These are phyloP conservation scores for Tuber brumale DNA, from an alignment of 495 filamentous ascomycete genomes.

Conservation along the genomic window DNA sequence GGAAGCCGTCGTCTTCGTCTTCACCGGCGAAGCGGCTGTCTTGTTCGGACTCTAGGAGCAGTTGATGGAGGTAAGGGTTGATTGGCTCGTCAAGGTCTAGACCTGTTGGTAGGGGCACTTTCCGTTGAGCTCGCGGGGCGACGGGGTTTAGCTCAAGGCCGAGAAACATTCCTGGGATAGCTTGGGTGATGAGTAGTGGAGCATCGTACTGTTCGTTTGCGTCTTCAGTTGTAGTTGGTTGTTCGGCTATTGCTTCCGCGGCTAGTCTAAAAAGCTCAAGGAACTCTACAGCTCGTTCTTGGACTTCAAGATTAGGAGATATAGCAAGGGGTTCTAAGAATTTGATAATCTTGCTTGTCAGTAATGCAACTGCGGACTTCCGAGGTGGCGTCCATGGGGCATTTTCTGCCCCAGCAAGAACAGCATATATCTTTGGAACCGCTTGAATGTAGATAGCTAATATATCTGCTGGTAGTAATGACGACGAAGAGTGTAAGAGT, in stretches of 20 bases:
- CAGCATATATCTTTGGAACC: constrained; percentile 70
- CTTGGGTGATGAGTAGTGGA: constrained; percentile 75
- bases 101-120: constrained; percentile 70
- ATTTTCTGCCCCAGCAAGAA: constrained; percentile 54
- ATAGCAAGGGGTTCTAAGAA: constrained; percentile 68
- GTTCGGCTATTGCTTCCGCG: constrained; percentile 66
- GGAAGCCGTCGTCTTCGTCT: constrained; percentile 57
- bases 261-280: constrained; percentile 79
- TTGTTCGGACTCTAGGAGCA: constrained; percentile 58
- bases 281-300: constrained; percentile 89
- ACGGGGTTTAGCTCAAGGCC: constrained; percentile 90
- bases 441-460: constrained; percentile 79
- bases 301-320: constrained; percentile 87
- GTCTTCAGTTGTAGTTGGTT: constrained; percentile 50
- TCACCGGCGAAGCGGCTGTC: constrained; percentile 43
- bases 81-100: constrained; percentile 74
- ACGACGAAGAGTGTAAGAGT: constrained; percentile 61
- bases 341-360: constrained; percentile 71
- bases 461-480: constrained; percentile 56
- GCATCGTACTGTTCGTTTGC: constrained; percentile 52
- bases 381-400: constrained; percentile 57
- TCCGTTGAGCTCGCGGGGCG: constrained; percentile 70
- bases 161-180: constrained; percentile 76
- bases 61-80: constrained; percentile 59
- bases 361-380: constrained; percentile 63